Evolutionary conservation across 768 basidiomycete species (phyloP), one percentile per base, ranked within the genome.

Genomic region (Leucocoprinus leucothites): DNA sequence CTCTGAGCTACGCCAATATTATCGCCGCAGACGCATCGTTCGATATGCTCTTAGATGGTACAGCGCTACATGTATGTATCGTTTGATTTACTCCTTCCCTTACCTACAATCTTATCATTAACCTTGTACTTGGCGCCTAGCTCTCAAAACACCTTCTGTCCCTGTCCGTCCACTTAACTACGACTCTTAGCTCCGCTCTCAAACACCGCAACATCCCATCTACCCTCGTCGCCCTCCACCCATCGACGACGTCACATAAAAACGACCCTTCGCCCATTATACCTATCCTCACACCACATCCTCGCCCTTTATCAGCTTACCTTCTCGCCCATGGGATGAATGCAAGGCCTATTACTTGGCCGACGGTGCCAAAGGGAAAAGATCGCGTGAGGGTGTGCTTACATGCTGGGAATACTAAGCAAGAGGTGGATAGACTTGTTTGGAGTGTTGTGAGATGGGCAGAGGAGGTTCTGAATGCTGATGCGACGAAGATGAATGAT

Each of bases 361-460:
- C 96, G 0, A 97, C 94, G 0, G 94, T 97, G 0, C 92, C 94
- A 0, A 86, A 85, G 51, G 94, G 91, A 8, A 81, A 80, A 57
- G 89, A 94, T 57, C 81, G 94, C 16, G 86, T 98, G 1, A 71
- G 95, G 2, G 81, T 98, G n/a, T 98, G 95, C 67, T 63, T 98
- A 24, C 90, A 94, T 63, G 84, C 93, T 0, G 84, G 79, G 1
- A 92, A 95, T 63, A 82, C 84, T 13, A 64, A 51, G 57, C 75
- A 71, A 36, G 86, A 95, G 25, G 76, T 96, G 3, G 79, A 82
- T 36, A 64, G 69, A 13, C 70, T 97, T 18, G 76, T 82, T 0
- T 53, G 65, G 1, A 82, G 76, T 0, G 74, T 86, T 46, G 56
- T 82, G 1, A 62, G 53, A 18, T 85, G 82, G 82, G 82, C 76